A percentile compares a stretch with the other conserved stretches of the same genome.
Conservation (phyloP, 225 moss, liverwort and hornwort genomes). For the Physcomitrium patens region DNA sequence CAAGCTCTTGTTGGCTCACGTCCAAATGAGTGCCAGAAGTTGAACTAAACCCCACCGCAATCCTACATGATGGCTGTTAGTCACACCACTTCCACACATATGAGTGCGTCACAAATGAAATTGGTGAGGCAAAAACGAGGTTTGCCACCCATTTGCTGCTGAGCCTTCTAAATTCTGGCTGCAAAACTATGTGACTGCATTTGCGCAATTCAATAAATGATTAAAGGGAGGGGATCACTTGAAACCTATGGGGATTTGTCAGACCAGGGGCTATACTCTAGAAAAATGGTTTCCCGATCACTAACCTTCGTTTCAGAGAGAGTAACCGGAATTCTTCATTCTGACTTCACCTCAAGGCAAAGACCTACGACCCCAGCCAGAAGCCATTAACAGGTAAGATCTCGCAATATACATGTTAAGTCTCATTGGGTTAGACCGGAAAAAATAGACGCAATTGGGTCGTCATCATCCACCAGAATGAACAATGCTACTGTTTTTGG, state of each 20-base stretch:
- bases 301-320: conserved; percentile 7
- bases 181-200: conserved; percentile 23
- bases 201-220: conserved; percentile 29
- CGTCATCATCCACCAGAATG: neutral
- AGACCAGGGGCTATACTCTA: conserved; percentile 9
- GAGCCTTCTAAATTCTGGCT: neutral
- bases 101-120: neutral
- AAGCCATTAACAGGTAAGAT: conserved; percentile 9
- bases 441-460: neutral
- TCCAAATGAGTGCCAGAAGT: neutral
- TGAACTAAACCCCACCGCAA: neutral
- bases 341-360: conserved; percentile 1
- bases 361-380: neutral
- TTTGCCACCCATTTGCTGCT: conserved; percentile 11
- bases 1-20: too few relatives aligned
- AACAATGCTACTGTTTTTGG: conserved; percentile 1
- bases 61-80: neutral
- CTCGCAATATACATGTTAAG: conserved; percentile 23
- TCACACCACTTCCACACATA: neutral
- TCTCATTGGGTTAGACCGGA: conserved; percentile 7
- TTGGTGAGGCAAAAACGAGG: neutral
- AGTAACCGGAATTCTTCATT: conserved; percentile 8
- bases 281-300: conserved; percentile 7
- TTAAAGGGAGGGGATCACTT: conserved; percentile 15
- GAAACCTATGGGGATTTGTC: conserved; percentile 2